phyloP scores from a whole-genome alignment of 2,329 filamentous ascomycete genomes.

The Mycosphaerella sp. region DNA sequence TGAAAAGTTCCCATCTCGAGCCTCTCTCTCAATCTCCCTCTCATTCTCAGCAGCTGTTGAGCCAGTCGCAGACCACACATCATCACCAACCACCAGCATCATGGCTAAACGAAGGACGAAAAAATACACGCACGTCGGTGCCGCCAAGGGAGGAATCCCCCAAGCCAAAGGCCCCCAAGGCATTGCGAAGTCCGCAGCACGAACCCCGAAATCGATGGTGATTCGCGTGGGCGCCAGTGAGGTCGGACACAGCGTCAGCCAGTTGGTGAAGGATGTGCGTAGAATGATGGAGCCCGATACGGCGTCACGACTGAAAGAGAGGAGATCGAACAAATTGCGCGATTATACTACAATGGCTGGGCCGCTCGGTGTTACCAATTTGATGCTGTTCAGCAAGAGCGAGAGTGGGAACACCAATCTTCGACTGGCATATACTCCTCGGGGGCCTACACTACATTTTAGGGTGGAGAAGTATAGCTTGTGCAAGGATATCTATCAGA shows the following conservation, averaged over 20 bases:
- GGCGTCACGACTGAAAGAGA: constrained; percentile 79
- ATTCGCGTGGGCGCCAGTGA: constrained; percentile 93
- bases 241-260: constrained; percentile 83
- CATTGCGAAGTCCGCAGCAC: constrained; percentile 48
- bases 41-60: too few species aligned
- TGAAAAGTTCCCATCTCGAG: neutral
- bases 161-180: constrained; percentile 49
- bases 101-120: constrained; percentile 82
- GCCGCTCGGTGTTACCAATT: constrained; percentile 83
- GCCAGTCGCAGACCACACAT: neutral
- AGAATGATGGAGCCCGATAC: constrained; percentile 95
- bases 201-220: constrained; percentile 92
- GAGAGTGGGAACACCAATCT: constrained; percentile 87
- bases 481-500: constrained; percentile 79
- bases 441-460: constrained; percentile 90
- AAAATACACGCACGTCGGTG: constrained; percentile 77
- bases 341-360: constrained; percentile 97
- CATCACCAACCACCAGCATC: neutral
- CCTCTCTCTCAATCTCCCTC: too few species aligned
- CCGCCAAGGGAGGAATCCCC: constrained; percentile 51
- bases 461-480: constrained; percentile 91
- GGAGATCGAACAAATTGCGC: constrained; percentile 76
- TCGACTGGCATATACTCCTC: constrained; percentile 76
- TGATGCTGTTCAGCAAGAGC: constrained; percentile 88
- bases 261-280: constrained; percentile 85